Conservation (phyloP, 2,329 filamentous ascomycete genomes). For the Trichophyton rubrum region DNA sequence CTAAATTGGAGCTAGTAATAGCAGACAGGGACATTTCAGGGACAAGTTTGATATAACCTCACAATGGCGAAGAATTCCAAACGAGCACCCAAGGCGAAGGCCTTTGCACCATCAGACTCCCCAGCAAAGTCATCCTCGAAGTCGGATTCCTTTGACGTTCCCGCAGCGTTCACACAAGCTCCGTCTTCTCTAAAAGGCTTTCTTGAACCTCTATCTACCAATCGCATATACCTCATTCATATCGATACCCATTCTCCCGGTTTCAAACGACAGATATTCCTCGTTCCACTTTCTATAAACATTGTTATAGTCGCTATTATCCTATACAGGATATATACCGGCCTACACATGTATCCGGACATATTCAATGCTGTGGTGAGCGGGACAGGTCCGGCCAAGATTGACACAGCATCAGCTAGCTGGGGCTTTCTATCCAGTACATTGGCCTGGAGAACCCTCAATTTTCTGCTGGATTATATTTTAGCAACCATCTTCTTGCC, state of each 20-base stretch:
- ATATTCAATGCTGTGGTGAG: conserved; percentile 55
- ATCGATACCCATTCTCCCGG: conserved; percentile 57
- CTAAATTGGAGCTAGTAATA: neutral
- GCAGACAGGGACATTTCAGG: neutral
- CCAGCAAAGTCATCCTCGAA: neutral
- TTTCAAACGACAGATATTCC: conserved; percentile 73
- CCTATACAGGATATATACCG: conserved; percentile 53
- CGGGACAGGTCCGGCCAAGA: conserved; percentile 52
- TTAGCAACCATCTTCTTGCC: conserved; percentile 56
- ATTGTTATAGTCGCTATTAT: conserved; percentile 52
- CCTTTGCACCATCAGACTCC: neutral
- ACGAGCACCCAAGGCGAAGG: neutral
- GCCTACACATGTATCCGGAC: conserved; percentile 59
- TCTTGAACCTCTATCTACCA: conserved; percentile 50
- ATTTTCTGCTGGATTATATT: conserved; percentile 62
- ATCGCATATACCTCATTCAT: conserved; percentile 73
- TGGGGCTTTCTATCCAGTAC: conserved; percentile 47
- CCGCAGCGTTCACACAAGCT: conserved; percentile 56
- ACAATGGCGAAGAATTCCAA: neutral
- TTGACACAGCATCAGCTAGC: conserved; percentile 45
- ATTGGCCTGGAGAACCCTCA: conserved; percentile 47
- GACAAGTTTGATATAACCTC: neutral
- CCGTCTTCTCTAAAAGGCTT: conserved; percentile 54
- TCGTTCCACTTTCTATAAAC: conserved; percentile 68
- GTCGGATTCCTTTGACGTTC: conserved; percentile 23